Base-by-base conservation (phyloP, 805 yeast genomes). In the Ogataea siamensis region DNA sequence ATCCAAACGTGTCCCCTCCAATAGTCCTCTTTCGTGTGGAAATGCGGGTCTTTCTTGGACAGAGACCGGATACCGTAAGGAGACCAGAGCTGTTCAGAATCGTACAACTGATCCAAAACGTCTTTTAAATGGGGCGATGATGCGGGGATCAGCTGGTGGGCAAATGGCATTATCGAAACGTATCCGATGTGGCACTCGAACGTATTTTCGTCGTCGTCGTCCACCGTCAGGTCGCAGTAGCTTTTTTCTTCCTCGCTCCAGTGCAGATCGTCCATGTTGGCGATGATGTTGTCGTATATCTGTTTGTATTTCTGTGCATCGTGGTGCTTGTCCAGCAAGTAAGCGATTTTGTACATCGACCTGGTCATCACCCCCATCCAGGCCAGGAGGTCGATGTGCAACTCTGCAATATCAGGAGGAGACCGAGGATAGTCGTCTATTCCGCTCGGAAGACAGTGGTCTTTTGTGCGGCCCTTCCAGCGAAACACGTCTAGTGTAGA, bases 1-100 rank as follows among this genome's bases (percentile, higher is more conserved):
- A 88, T 69, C 98, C 98, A 93, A 18, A 93, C 71, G 13, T 94
- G 87, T 1, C 96, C 93, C 46, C 96, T 75, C 99, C 99, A 93
- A 65, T 93, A 93, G 61, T 91, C 81, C 55, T 93, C 99, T 6
- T 73, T 91, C 0, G 80, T 75, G 39, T 83, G 83, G 63, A 83
- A 93, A 42, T 55, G 64, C 14, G 66, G 65, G 51, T 85, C 89
- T 5, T 69, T 50, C 51, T 77, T 78, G 1, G 96, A 84, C 24
- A 93, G 65, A 0, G 95, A 84, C 46, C 96, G 70, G 24, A 93
- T 67, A 10, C 99, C 99, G 49, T 57, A 87, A 1, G 72, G 73
- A 6, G 87, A 64, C 84, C 93, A 89, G 37, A 93, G 63, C 52
- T 81, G 80, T 9, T 77, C 75, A 1, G 88, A 84, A 53, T 89